Evolutionary conservation across 768 basidiomycete species (phyloP).

Genomic region (Rubroboletus pulcherrimus): DNA sequence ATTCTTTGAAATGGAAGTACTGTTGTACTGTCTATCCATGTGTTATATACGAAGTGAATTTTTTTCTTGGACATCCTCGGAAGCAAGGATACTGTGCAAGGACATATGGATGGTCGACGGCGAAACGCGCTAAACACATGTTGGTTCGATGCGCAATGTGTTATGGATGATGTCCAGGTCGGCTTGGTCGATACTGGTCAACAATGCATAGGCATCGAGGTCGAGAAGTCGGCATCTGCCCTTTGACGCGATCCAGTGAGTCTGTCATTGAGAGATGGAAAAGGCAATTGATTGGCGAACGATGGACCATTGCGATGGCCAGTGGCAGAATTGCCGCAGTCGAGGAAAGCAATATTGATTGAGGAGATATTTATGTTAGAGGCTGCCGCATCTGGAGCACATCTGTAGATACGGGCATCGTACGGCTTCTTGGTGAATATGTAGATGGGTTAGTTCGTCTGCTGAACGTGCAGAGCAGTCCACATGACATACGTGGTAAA

Average conservation of each 20-base stretch:
- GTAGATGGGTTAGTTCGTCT: not conserved
- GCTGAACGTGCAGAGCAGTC: not conserved
- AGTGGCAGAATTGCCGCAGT: constrained; percentile 1
- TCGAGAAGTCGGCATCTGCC: not conserved
- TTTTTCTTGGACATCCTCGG: not conserved
- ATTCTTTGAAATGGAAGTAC: not conserved
- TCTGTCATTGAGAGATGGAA: not conserved
- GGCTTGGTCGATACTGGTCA: not conserved
- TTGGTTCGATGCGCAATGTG: not conserved
- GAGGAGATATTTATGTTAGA: not conserved
- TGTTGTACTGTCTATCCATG: not conserved
- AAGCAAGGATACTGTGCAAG: not conserved
- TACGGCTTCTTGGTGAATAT: not conserved
- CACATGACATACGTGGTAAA: not conserved
- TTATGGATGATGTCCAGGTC: not conserved
- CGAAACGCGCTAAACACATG: not conserved
- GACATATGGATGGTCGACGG: not conserved
- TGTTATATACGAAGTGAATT: not conserved
- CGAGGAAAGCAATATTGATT: not conserved
- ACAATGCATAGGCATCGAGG: constrained; percentile 12
- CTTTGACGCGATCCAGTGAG: not conserved
- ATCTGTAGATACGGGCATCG: not conserved
- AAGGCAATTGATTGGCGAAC: not conserved
- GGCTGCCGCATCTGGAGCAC: not conserved
- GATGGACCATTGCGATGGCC: not conserved